A percentile compares a stretch with the other conserved stretches of the same genome.
These are phyloP conservation scores for Talaromyces thailandensis DNA, from an alignment of 495 filamentous ascomycete genomes.

Conservation along the genomic window DNA sequence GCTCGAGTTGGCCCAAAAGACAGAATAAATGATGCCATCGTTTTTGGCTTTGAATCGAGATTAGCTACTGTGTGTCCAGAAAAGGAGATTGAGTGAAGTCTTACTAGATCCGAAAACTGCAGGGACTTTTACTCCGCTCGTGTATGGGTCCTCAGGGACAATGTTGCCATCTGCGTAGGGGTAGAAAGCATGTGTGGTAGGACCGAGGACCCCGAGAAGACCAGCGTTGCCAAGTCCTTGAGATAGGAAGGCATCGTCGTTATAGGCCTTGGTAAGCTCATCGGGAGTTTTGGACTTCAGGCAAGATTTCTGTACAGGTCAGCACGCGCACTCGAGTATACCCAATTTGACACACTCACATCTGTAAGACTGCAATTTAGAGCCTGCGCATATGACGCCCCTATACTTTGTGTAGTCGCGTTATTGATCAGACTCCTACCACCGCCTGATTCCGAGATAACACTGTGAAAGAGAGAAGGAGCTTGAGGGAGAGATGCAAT, in stretches of 20 bases:
- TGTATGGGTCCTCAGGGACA: constrained; percentile 22
- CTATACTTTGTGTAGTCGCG: constrained; percentile 7
- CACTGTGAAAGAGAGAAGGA: constrained; percentile 21
- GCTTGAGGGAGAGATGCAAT: constrained; percentile 26
- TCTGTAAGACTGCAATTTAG: constrained; percentile 17
- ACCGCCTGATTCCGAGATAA: constrained; percentile 26
- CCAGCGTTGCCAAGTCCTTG: constrained; percentile 6
- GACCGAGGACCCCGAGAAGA: constrained; percentile 5
- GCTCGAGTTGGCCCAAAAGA: constrained; percentile 1
- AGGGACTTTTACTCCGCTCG: constrained; percentile 23
- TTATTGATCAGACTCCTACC: constrained; percentile 13
- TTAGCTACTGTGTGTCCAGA: constrained; percentile 4
- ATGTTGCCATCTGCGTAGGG: constrained; percentile 24
- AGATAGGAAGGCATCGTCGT: constrained; percentile 6
- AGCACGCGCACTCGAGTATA: constrained; percentile 1
- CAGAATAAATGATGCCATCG: constrained; percentile 16
- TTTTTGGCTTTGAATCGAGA: constrained; percentile 7
- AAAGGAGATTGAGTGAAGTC: neutral
- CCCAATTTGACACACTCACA: constrained; percentile 12
- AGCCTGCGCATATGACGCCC: constrained; percentile 15
- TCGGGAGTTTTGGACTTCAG: constrained; percentile 9
- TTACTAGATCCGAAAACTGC: constrained; percentile 24
- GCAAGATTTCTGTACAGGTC: constrained; percentile 14
- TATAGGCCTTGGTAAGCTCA: constrained; percentile 11
- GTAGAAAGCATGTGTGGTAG: constrained; percentile 14